These are phyloP conservation scores for Suhomyces maxii DNA, from an alignment of 1,139 yeast species.

Conservation along the genomic window DNA sequence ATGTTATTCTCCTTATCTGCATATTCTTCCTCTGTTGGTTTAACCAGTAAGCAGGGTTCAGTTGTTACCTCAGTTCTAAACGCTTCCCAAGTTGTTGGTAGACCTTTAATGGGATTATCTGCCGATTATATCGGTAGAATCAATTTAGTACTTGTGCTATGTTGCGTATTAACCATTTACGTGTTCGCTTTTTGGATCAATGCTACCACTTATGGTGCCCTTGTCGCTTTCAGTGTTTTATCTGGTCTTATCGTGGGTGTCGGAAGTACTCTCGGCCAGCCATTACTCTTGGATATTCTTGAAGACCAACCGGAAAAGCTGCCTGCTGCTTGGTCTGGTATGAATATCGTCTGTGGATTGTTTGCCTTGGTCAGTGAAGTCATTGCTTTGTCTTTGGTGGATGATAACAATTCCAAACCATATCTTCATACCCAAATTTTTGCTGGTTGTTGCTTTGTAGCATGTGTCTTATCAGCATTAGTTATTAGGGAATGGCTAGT, in stretches of 20 bases:
- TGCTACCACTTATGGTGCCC: conserved; percentile 49
- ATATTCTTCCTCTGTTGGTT: conserved; percentile 61
- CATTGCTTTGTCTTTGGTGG: conserved; percentile 47
- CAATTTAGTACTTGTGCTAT: conserved; percentile 43
- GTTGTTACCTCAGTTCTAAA: conserved; percentile 60
- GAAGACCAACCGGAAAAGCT: conserved; percentile 37
- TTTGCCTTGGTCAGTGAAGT: conserved; percentile 48
- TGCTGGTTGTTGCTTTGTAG: conserved; percentile 50
- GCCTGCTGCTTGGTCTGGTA: conserved; percentile 61
- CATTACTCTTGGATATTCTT: conserved; percentile 58
- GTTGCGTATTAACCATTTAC: conserved; percentile 35
- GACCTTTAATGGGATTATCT: conserved; percentile 60
- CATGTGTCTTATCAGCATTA: conserved; percentile 27
- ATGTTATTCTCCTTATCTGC: conserved; percentile 62
- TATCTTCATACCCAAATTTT: conserved; percentile 61
- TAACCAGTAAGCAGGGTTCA: conserved; percentile 56
- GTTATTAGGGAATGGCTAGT: conserved; percentile 34
- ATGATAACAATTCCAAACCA: conserved; percentile 35
- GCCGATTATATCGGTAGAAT: conserved; percentile 62
- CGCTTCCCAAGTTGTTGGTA: conserved; percentile 64
- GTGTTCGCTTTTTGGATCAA: conserved; percentile 56
- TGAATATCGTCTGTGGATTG: conserved; percentile 49
- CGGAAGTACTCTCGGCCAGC: conserved; percentile 63
- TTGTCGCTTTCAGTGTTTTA: conserved; percentile 54
- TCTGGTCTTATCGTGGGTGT: conserved; percentile 60